Percentiles rank a stretch among this genome's conserved stretches.
These are phyloP conservation scores for Thelonectria discophora DNA, from an alignment of 2,329 filamentous ascomycete species.

Conservation along the genomic window DNA sequence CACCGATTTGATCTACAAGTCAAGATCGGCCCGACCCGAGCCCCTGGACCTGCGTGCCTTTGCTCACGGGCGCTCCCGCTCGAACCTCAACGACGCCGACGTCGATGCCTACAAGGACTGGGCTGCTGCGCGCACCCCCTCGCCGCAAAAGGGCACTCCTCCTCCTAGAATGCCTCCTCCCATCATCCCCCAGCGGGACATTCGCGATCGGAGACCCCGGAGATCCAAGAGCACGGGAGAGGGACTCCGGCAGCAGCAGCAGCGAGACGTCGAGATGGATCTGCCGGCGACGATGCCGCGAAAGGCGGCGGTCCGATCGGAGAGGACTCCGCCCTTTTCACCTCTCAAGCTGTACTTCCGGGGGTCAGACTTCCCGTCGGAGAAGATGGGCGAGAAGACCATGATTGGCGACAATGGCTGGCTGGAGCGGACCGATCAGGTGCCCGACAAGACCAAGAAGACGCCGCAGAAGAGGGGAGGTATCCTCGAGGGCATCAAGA, in stretches of 20 bases:
- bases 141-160: slow-evolving; percentile 28
- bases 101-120: slow-evolving; percentile 42
- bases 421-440: slow-evolving; percentile 57
- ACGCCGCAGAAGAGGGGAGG: slow-evolving; percentile 50
- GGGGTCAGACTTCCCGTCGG: slow-evolving; percentile 48
- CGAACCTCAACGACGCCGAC: slow-evolving; percentile 31
- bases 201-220: slow-evolving; percentile 34
- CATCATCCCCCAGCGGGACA: slow-evolving; percentile 7
- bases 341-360: slow-evolving; percentile 55
- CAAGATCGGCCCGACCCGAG: slow-evolving; percentile 25
- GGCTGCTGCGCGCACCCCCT: slow-evolving; percentile 35
- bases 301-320: slow-evolving; percentile 2
- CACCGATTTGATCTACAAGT: not conserved
- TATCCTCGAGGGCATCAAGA: slow-evolving; percentile 58
- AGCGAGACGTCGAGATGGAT: slow-evolving; percentile 20
- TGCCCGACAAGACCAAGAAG: slow-evolving; percentile 38
- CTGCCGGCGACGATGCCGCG: slow-evolving; percentile 26
- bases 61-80: slow-evolving; percentile 31
- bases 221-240: slow-evolving; percentile 45
- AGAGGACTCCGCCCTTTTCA: slow-evolving; percentile 48
- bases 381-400: slow-evolving; percentile 57
- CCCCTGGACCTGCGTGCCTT: slow-evolving; percentile 32
- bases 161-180: slow-evolving; percentile 3
- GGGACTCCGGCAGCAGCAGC: slow-evolving; percentile 30
- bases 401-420: slow-evolving; percentile 66